Evolutionary conservation across 257 asterid genomes (phyloP).

Genomic region (Lithospermum erythrorhizon): DNA sequence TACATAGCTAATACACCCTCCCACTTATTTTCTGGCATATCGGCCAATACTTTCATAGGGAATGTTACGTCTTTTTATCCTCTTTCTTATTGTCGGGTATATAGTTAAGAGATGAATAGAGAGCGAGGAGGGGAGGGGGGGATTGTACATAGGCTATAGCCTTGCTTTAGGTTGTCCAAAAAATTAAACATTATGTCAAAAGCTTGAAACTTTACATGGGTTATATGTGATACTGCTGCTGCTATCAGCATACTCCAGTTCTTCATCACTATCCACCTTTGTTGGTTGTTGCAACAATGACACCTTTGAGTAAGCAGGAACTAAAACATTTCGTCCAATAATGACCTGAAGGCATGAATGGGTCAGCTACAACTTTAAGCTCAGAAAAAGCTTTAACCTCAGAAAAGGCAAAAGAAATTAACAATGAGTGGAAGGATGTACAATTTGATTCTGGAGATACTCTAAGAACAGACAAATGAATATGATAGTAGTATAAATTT

Average conservation of each 20-base stretch:
- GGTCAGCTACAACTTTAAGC: not conserved
- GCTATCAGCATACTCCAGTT: slow-evolving; percentile 94
- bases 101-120: too few relatives aligned
- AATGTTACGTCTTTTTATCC: too few relatives aligned
- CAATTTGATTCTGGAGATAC: not conserved
- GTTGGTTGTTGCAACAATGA: slow-evolving; percentile 77
- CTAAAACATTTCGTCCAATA: slow-evolving; percentile 58
- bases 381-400: too few relatives aligned
- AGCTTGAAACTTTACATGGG: slow-evolving; percentile 44
- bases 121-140: too few relatives aligned
- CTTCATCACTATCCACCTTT: slow-evolving; percentile 95
- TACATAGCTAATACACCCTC: too few relatives aligned
- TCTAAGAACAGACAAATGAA: too few relatives aligned
- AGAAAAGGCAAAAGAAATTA: slow-evolving; percentile 12
- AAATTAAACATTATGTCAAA: not conserved
- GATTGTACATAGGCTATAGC: too few relatives aligned
- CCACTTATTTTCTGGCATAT: too few relatives aligned
- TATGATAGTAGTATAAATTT: too few relatives aligned
- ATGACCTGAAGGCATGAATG: slow-evolving; percentile 43
- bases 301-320: slow-evolving; percentile 93
- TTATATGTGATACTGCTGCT: slow-evolving; percentile 43
- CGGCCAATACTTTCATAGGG: too few relatives aligned
- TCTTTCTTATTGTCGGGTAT: too few relatives aligned
- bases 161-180: not conserved
- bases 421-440: not conserved